These are phyloP conservation scores for Trypanosoma mega DNA, from an alignment of 208 protist species.

Conservation along the genomic window DNA sequence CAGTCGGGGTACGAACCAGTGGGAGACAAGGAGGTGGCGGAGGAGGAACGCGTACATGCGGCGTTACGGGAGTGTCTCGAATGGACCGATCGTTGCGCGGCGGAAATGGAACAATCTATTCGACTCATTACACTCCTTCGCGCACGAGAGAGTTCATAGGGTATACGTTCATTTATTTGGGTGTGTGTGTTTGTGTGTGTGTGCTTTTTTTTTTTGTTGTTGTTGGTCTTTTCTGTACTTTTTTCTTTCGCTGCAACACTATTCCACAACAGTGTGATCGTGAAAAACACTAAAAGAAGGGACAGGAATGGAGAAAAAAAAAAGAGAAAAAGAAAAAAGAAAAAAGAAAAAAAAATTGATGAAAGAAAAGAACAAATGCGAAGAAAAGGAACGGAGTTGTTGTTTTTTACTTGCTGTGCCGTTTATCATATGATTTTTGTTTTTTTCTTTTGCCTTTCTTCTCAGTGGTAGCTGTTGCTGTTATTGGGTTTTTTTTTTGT, in stretches of 20 bases:
- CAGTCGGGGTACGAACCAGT: too few relatives aligned
- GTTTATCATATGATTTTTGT: background rate
- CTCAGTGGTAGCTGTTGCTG: background rate
- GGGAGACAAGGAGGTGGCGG: too few relatives aligned
- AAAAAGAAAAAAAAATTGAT: background rate
- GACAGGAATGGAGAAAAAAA: background rate
- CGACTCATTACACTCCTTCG: too few relatives aligned
- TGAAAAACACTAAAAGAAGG: background rate
- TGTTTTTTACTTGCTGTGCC: background rate
- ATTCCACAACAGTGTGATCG: background rate
- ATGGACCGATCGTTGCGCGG: too few relatives aligned
- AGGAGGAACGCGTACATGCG: too few relatives aligned
- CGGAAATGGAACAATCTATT: too few relatives aligned
- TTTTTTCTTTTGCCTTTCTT: conserved; percentile 25
- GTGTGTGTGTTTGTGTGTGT: conserved; percentile 4
- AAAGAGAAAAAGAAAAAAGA: background rate
- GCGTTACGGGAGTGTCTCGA: too few relatives aligned
- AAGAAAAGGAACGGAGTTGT: background rate
- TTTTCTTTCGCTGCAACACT: conserved; percentile 1
- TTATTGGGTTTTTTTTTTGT: background rate
- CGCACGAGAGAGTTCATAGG: too few relatives aligned
- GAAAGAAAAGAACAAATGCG: background rate
- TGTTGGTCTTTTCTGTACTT: background rate
- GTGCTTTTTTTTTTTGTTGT: background rate
- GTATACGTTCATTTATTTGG: background rate